phyloP scores from a whole-genome alignment of 2,329 filamentous ascomycete genomes.

The Ophiostoma perfectum region DNA sequence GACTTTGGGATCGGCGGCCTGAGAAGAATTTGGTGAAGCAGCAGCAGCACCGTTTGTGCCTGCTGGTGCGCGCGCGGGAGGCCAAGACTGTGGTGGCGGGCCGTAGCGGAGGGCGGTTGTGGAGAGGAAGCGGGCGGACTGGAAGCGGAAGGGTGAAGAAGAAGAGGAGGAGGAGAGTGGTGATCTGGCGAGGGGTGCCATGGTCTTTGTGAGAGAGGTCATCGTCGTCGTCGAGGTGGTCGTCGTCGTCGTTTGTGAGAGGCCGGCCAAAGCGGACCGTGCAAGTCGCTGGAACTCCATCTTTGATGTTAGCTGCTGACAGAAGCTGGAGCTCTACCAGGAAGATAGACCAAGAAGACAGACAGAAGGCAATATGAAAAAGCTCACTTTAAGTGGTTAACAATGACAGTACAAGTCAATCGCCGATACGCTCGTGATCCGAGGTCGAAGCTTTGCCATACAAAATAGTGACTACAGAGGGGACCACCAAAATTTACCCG shows the following conservation, averaged over 20 bases:
- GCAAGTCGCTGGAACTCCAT: conserved; percentile 21
- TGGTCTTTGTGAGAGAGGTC: conserved; percentile 3
- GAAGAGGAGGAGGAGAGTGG: conserved; percentile 7
- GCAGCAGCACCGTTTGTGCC: neutral
- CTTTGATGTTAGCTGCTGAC: neutral
- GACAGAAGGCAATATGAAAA: too few species aligned
- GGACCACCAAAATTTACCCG: conserved; percentile 19
- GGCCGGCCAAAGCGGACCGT: conserved; percentile 20
- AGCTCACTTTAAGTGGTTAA: too few species aligned
- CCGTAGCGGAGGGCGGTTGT: conserved; percentile 16
- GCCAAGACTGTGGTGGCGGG: conserved; percentile 14
- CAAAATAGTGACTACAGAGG: conserved; percentile 6
- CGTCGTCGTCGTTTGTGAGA: neutral
- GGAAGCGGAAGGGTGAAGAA: conserved; percentile 5
- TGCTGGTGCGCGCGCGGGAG: conserved; percentile 10
- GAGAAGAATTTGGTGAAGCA: neutral
- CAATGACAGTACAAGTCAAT: neutral
- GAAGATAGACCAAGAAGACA: neutral
- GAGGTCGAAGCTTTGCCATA: neutral
- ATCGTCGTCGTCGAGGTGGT: neutral
- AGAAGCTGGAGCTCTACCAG: neutral
- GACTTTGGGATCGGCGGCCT: neutral
- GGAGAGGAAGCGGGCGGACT: conserved; percentile 16
- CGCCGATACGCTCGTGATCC: neutral
- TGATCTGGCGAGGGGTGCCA: conserved; percentile 7